phyloP scores from a whole-genome alignment of 2,329 filamentous ascomycete species.

The Fusarium vanettenii region DNA sequence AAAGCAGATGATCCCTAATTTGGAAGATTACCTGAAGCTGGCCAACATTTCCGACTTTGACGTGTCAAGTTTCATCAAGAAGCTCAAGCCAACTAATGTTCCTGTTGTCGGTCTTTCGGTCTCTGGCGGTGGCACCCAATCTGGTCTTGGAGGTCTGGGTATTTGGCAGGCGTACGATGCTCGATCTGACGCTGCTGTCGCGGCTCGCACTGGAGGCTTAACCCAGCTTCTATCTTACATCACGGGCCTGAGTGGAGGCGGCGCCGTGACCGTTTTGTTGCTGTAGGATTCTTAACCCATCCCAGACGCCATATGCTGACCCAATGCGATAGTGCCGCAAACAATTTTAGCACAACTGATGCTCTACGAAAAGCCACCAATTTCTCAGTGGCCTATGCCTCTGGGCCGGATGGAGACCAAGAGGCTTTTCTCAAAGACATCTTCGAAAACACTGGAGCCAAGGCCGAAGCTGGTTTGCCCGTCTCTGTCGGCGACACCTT shows the following conservation, averaged over 20 bases:
- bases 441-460: conserved; percentile 37
- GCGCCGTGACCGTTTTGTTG: conserved; percentile 39
- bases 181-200: conserved; percentile 28
- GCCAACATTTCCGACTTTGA: conserved; percentile 39
- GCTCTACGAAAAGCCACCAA: conserved; percentile 33
- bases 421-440: conserved; percentile 26
- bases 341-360: conserved; percentile 39
- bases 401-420: conserved; percentile 24
- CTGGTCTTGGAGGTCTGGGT: conserved; percentile 43
- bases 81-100: conserved; percentile 29
- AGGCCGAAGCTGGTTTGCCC: conserved; percentile 39
- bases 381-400: conserved; percentile 36
- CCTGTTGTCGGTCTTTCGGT: conserved; percentile 42
- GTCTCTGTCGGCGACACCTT: conserved; percentile 43
- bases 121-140: conserved; percentile 45
- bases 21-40: conserved; percentile 36
- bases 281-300: conserved; percentile 21
- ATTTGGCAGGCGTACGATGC: conserved; percentile 45
- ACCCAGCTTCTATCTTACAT: conserved; percentile 42
- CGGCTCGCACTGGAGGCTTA: conserved; percentile 40
- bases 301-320: accelerated
- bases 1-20: conserved; percentile 32
- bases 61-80: conserved; percentile 31
- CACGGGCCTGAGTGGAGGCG: conserved; percentile 43
- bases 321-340: conserved; percentile 33